Evolutionary conservation across 169 alveolate species (phyloP), one percentile per base, ranked within the genome.

Genomic region (Theileria sp.): DNA sequence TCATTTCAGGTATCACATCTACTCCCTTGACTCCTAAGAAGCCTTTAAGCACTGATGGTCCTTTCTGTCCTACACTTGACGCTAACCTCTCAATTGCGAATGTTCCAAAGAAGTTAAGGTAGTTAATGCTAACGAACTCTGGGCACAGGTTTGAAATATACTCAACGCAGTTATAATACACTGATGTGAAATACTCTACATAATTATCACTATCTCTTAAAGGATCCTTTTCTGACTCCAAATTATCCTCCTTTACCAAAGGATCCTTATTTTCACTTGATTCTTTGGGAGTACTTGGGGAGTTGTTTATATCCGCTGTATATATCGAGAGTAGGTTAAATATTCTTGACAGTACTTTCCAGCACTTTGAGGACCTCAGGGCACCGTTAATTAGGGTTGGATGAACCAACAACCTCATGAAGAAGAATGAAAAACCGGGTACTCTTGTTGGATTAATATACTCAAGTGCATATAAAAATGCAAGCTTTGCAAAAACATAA

Each of bases 391-490:
- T 72, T 80, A 97, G 95, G 68, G 93, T 80, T 67, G 95, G 88
- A 85, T 96, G 98, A 21, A 98, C 93, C 12, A 97, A 86, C 67
- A 98, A 87, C 79, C 96, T 98, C 28, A 97, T 78, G 99, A 99
- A 98, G 36, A 98, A 95, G 84, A 93, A 96, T 28, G 97, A 83
- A 80, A 98, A 98, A n/a, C 95, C 98, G 13, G 99, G 99, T 34
- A 95, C 96, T 32, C 96, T 84, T 71, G 86, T 75, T 58, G 99
- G 98, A 81, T 92, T 92, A 28, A 96, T 71, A 54, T 82, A 81
- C 64, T 88, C 83, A 12, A 89, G 80, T 36, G 87, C 88, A 66
- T 89, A 72, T 17, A 93, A 88, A 44, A 93, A 71, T 36, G 95
- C 87, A 23, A 92, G 75, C 25, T 90, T 78, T 70, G 88, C 88